Percentiles rank a stretch among this genome's conserved stretches.
Evolutionary conservation across 768 basidiomycete genomes (phyloP).

Genomic region (Amanita pallidorosea): DNA sequence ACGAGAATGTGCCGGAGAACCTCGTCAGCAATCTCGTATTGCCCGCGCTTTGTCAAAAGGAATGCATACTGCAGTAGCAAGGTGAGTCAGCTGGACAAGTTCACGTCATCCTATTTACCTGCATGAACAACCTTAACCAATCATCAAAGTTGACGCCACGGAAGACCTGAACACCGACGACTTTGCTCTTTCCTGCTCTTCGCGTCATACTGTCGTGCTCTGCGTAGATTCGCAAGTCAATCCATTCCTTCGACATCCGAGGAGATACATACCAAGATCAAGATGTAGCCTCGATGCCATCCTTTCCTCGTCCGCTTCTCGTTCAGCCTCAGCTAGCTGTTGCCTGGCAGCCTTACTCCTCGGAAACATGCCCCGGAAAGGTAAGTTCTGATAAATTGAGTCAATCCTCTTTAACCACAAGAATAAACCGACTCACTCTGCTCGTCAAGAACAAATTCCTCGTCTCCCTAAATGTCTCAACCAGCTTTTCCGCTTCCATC

Average conservation of each 20-base stretch:
- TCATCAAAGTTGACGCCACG: slow-evolving; percentile 75
- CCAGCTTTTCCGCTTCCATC: slow-evolving; percentile 71
- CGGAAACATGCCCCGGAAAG: slow-evolving; percentile 66
- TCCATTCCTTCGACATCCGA: neutral
- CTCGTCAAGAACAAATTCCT: slow-evolving; percentile 72
- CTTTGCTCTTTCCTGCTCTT: slow-evolving; percentile 31
- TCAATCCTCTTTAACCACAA: neutral
- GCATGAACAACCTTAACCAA: slow-evolving; percentile 80
- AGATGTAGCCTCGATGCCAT: slow-evolving; percentile 73
- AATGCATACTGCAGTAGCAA: slow-evolving; percentile 54
- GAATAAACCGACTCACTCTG: slow-evolving; percentile 35
- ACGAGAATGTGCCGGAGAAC: slow-evolving; percentile 63
- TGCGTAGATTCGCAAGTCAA: slow-evolving; percentile 11
- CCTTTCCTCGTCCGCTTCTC: slow-evolving; percentile 54
- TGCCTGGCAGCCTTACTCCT: slow-evolving; percentile 26
- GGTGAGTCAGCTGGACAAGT: neutral
- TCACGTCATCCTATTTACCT: slow-evolving; percentile 36
- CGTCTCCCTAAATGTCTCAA: slow-evolving; percentile 86
- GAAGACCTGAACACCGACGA: slow-evolving; percentile 49
- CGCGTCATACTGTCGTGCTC: slow-evolving; percentile 48
- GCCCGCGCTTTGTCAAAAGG: slow-evolving; percentile 48
- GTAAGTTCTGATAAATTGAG: slow-evolving; percentile 25
- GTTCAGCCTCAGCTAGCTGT: slow-evolving; percentile 18
- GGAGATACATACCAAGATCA: slow-evolving; percentile 43
- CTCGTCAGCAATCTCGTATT: slow-evolving; percentile 62